A percentile compares a stretch with the other conserved stretches of the same genome.
Conservation (phyloP, 805 yeast genomes). For the Metschnikowia orientalis region DNA sequence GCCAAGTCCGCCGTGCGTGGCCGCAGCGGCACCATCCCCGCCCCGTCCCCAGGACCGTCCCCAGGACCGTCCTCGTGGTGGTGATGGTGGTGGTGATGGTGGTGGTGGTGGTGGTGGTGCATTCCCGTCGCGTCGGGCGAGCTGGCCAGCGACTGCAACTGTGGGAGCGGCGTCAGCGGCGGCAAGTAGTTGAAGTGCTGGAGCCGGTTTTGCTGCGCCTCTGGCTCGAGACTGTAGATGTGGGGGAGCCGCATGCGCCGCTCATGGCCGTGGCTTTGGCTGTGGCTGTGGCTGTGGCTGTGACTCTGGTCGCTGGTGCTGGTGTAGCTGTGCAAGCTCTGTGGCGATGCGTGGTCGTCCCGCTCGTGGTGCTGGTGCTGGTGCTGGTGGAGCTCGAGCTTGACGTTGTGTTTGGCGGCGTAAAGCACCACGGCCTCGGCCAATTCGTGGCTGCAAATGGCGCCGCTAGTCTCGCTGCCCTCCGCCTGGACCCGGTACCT, state of each 20-base stretch:
- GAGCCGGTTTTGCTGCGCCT: constrained; percentile 15
- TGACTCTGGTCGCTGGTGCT: constrained; percentile 1
- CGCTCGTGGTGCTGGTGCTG: constrained; percentile 54
- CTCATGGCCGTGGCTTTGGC: constrained; percentile 2
- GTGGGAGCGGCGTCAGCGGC: constrained; percentile 67
- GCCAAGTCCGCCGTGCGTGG: constrained; percentile 11
- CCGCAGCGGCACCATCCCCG: constrained; percentile 3
- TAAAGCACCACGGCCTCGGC: constrained; percentile 56
- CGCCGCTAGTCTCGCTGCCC: constrained; percentile 33
- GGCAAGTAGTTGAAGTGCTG: constrained; percentile 75
- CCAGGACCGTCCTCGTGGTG: constrained; percentile 17
- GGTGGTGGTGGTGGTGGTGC: constrained; percentile 15
- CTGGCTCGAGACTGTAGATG: constrained; percentile 13
- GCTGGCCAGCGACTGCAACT: constrained; percentile 55
- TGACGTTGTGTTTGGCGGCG: constrained; percentile 53
- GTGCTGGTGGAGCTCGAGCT: constrained; percentile 77
- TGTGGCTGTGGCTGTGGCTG: not conserved
- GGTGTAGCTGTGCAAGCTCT: not conserved
- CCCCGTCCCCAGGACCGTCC: not conserved
- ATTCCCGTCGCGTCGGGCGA: constrained; percentile 28
- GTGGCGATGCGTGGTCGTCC: constrained; percentile 1
- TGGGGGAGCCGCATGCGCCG: constrained; percentile 3
- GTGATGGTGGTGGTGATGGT: constrained; percentile 29
- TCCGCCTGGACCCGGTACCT: not conserved
- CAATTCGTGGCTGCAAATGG: constrained; percentile 46